These are phyloP conservation scores for Pleurotus sapidus DNA, from an alignment of 768 basidiomycete species.

Conservation along the genomic window DNA sequence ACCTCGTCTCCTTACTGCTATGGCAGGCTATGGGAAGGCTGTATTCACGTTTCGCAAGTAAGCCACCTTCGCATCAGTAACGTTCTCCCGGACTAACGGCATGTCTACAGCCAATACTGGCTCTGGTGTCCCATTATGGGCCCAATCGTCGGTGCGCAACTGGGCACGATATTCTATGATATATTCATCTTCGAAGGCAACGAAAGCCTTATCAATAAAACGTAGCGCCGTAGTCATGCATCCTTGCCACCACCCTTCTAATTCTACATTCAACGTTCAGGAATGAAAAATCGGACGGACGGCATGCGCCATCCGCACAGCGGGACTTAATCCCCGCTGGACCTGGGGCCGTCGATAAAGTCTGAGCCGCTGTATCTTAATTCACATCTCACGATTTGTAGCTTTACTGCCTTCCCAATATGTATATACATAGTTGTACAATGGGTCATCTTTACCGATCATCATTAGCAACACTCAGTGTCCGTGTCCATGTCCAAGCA, in stretches of 20 bases:
- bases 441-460: too few species aligned
- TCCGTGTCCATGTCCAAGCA: slow-evolving; percentile 64
- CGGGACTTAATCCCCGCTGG: background rate
- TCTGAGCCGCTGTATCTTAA: background rate
- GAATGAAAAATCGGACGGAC: too few species aligned
- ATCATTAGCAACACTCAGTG: background rate
- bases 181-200: slow-evolving; percentile 51
- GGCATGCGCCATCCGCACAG: too few species aligned
- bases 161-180: slow-evolving; percentile 58
- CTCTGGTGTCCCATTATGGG: slow-evolving; percentile 65
- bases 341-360: background rate
- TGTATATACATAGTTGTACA: too few species aligned
- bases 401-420: too few species aligned
- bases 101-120: slow-evolving; percentile 59
- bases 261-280: background rate
- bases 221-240: slow-evolving; percentile 34
- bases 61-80: slow-evolving; percentile 9
- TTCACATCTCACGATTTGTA: background rate
- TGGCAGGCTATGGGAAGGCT: slow-evolving; percentile 67
- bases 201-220: slow-evolving; percentile 52
- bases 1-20: slow-evolving; percentile 63
- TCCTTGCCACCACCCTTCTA: background rate
- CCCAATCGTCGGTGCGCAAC: slow-evolving; percentile 56
- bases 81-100: slow-evolving; percentile 7
- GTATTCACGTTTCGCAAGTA: slow-evolving; percentile 45